Evolutionary conservation across 1,139 yeast species (phyloP), one percentile per base, ranked within the genome.

Genomic region (Kurtzmaniella quercitrusa): DNA sequence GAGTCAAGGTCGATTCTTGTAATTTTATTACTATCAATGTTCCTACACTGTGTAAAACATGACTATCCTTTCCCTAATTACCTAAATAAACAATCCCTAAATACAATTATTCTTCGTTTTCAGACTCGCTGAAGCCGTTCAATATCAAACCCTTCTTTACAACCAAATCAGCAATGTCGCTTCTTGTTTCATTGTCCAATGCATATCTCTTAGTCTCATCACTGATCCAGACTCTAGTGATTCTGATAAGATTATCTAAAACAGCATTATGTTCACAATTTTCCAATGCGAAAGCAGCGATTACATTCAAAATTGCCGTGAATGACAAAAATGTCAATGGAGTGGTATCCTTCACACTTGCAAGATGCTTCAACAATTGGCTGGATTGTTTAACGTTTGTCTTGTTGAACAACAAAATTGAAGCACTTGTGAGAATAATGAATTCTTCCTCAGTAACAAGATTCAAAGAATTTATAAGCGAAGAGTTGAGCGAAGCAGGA

Each of bases 381-480:
- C 59, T 55, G 2, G 48, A 43, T 11, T 46, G 42, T 40, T 58
- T 54, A 18, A 16, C 15, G 6, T 56, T 50, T 14, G 52, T 49
- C 28, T 52, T 48, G 43, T 53, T 54, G 43, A 62, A 67, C 44
- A 56, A 57, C 4, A 56, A 45, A 1, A 65, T 55, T 38, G 66
- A 52, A 3, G 68, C 54, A 21, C 64, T 50, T 1, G 61, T 52
- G 36, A 70, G 54, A 1, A 68, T 58, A 6, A 68, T 57, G 42
- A 61, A 63, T 44, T 68, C 66, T 42, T 70, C 74, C 39, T 66
- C 65, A 14, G 55, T 52, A 11, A 71, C 55, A 39, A 71, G 54
- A 47, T 63, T 66, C 41, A 71, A 58, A 1, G 72, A 58, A 8
- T 56, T 44, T 8, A 68, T 59, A 35, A 69, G 53, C 9, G 62